Base-by-base conservation (phyloP, 805 yeast genomes). In the Candida xiaguanensis region DNA sequence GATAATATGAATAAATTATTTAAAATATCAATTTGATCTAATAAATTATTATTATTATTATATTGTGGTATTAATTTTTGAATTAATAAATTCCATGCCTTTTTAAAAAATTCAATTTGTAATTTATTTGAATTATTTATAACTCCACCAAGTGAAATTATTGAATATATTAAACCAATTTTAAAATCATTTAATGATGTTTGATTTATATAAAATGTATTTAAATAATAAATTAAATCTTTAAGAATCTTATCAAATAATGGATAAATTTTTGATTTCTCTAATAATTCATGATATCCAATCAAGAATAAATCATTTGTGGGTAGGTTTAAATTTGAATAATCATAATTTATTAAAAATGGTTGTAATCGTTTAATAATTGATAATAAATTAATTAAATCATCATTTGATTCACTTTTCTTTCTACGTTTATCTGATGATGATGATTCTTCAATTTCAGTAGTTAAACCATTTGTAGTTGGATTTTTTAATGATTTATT, bases 1-100 rank as follows among this genome's bases (percentile, higher is more conserved):
- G 72, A 56, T 23, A 77, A 51, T 15, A 74, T 49, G 24, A 72
- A 72, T 27, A 77, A 59, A 39, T 73, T 67, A 40, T 67, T 69
- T 36, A 76, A 60, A 41, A 75, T 69, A 34, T 67, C 67, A 43
- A 58, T 48, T 40, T 62, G 67, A 39, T 58, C 48, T 35, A 46
- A 33, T 22, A 53, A 39, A 41, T 55, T 55, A 31, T 53, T 50
- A 39, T 56, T 53, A 29, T 55, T 49, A 45, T 56, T 59, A 42
- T 61, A 61, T 34, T 59, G 56, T 5, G 70, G 68, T 14, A 62
- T 57, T 25, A 64, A 47, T 36, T 56, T 55, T 31, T 59, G 52
- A n/a, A 62, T 57, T 28, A 65, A 48, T n/a, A 65, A 47, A 38
- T 55, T 51, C 80, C 81, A 76, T 23, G 71, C 53, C 37, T 63